Evolutionary conservation across 257 asterid genomes (phyloP), one percentile per base, ranked within the genome.

Genomic region (Nemophila menziesii): DNA sequence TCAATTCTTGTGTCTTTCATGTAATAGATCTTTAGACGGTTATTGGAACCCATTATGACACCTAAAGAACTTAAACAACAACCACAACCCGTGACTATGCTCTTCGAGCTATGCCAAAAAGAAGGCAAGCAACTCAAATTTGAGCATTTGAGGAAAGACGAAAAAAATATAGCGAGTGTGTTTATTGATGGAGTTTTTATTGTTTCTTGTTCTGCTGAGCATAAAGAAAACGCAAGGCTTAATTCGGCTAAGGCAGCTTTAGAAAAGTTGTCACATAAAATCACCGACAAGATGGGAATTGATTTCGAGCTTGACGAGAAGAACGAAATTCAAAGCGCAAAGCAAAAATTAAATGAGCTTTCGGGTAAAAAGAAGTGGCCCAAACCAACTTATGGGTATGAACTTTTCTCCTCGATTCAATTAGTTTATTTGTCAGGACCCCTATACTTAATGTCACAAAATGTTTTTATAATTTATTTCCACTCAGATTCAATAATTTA

Each of bases 71-170:
- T 89, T 37, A 64, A 66, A 59, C 55, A 58, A 41, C 84, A 80
- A 40, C 98, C 90, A 13, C 95, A 87, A 24, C 97, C 97, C 0
- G 94, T 89, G 44, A 78, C 94, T 0, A 39, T 58, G 75, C 75
- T 89, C 36, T 78, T 58, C 18, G 79, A 76, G 43, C 39, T 65
- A 9, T 80, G 93, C 72, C 98, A 80, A 60, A 89, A 66, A 53
- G 72, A 68, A 0, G 79, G 85, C 16, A 84, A 76, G 46, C 60
- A 49, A 11, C 79, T 78, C 8, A 67, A 70, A 23, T 74, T 84
- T 33, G 52, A 13, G 11, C 54, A 70, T 27, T 5, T 58, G 67
- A 64, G 71, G 48, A 56, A 66, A n/a, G 84, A 68, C 27, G 82
- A 65, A 15, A 55, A 53, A 54, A 66, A 27, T 15, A 44, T 67